Evolutionary conservation across 768 basidiomycete genomes (phyloP).

Genomic region (Boletus sensibilis): DNA sequence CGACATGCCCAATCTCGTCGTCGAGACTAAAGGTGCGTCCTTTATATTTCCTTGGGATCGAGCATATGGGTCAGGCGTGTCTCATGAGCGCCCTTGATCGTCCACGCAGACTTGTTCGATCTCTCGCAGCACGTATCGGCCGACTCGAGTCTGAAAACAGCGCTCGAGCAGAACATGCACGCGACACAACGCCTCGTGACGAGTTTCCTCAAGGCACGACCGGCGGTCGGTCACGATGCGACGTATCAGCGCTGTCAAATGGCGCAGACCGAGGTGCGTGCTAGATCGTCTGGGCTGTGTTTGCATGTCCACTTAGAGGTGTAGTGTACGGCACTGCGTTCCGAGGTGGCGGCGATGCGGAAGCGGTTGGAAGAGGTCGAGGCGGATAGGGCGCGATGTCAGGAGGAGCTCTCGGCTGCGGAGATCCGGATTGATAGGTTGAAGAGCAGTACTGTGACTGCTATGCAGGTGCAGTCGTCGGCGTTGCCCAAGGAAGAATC

Average conservation of each 20-base stretch:
- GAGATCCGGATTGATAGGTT: slow-evolving; percentile 65
- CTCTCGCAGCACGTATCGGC: slow-evolving; percentile 32
- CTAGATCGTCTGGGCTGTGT: neutral
- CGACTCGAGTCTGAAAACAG: slow-evolving; percentile 35
- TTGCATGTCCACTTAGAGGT: slow-evolving; percentile 10
- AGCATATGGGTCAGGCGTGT: neutral
- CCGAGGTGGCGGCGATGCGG: slow-evolving; percentile 53
- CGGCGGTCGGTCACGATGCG: slow-evolving; percentile 37
- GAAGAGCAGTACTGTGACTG: slow-evolving; percentile 51
- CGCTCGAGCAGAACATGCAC: slow-evolving; percentile 54
- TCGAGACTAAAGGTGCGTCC: slow-evolving; percentile 42
- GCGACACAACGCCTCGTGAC: slow-evolving; percentile 60
- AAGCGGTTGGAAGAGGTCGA: slow-evolving; percentile 50
- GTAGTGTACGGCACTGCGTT: slow-evolving; percentile 58
- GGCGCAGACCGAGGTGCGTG: slow-evolving; percentile 58
- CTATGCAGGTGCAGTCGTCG: slow-evolving; percentile 42
- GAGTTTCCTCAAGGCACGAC: slow-evolving; percentile 46
- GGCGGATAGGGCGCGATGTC: slow-evolving; percentile 47
- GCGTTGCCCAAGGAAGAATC: slow-evolving; percentile 34
- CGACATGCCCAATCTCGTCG: slow-evolving; percentile 42
- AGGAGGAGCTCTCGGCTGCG: slow-evolving; percentile 49
- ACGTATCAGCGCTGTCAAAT: slow-evolving; percentile 49
- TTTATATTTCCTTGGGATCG: neutral
- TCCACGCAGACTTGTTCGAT: slow-evolving; percentile 29
- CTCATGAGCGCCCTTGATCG: neutral